These are phyloP conservation scores for Aspergillus caelatus DNA, from an alignment of 2,329 filamentous ascomycete species.

Conservation along the genomic window DNA sequence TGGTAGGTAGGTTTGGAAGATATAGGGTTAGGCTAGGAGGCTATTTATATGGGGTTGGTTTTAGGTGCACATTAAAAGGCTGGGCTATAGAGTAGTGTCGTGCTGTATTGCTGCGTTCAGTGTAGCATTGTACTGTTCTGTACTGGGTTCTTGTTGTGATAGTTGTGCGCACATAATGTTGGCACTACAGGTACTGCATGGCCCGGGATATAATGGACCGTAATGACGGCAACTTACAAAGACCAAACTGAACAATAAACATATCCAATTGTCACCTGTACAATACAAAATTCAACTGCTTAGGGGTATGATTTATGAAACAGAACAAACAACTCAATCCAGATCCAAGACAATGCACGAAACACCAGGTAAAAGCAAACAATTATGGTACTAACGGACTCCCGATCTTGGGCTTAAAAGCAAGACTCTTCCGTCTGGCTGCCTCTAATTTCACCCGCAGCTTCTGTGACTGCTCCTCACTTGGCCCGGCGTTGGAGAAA, in stretches of 20 bases:
- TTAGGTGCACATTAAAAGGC: too few species aligned
- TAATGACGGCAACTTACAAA: not conserved
- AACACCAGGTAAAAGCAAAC: conserved; percentile 8
- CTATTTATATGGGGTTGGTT: too few species aligned
- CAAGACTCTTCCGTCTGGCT: conserved; percentile 74
- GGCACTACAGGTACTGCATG: not conserved
- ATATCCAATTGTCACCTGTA: not conserved
- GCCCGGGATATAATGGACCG: not conserved
- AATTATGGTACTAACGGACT: conserved; percentile 65
- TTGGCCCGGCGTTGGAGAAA: conserved; percentile 34
- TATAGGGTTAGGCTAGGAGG: too few species aligned
- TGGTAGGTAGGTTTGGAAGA: too few species aligned
- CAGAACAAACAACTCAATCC: conserved; percentile 13
- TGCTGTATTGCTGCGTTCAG: too few species aligned
- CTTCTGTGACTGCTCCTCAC: conserved; percentile 37
- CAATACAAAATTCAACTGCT: not conserved
- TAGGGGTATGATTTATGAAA: conserved; percentile 1
- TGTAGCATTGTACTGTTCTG: too few species aligned
- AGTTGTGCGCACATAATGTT: not conserved
- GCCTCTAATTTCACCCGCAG: conserved; percentile 68
- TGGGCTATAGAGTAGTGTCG: too few species aligned
- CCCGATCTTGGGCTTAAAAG: conserved; percentile 73
- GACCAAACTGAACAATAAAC: not conserved
- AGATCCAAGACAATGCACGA: not conserved
- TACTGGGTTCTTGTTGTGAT: too few species aligned